Evolutionary conservation across 2,329 filamentous ascomycete genomes (phyloP), one percentile per base, ranked within the genome.

Genomic region (Penicillium sp.): DNA sequence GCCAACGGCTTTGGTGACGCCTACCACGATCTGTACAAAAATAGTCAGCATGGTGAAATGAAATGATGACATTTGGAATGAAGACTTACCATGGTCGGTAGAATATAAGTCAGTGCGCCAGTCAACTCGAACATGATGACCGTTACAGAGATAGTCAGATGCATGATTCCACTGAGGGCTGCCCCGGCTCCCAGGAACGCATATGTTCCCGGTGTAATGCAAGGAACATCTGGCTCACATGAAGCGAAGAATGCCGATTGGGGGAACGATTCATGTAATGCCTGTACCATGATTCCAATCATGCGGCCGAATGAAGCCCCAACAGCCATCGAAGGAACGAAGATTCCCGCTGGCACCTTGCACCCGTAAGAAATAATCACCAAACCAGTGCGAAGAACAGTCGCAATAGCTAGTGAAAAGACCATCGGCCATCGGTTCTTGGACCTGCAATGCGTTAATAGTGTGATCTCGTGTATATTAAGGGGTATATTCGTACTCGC

Each of bases 81-180:
- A 2, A 13, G 26, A 66, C 78, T 59, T 69, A 82, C 81, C 94
- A 99, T 99, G 14, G 93, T 97, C 0, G 94, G 94, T 29, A 99
- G 79, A 62, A 99, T 97, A 70, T 99, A 99, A 2, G 92, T 96
- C 58, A 97, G 78, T 7, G 94, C 94, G n/a, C 94, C 94, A 0
- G 94, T 99, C 47, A 99, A 82, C 75, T 99, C 94, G 69, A 97
- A 97, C 94, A 99, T 97, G 74, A 99, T 99, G 68, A 99, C 94
- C 2, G 97, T 93, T 10, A 99, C 92, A 0, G 92, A 95, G 16
- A 99, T 87, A 0, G 93, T 97, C 60, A 99, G 89, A 74, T 97
- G 94, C 93, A 97, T 99, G 69, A 97, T 97, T 10, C 94, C 94
- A 72, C 89, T 93, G 24, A 99, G 80, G 0, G 94, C 90, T 2